Evolutionary conservation across 2,329 filamentous ascomycete genomes (phyloP), one percentile per base, ranked within the genome.

Genomic region (Trichoderma arundinaceum): DNA sequence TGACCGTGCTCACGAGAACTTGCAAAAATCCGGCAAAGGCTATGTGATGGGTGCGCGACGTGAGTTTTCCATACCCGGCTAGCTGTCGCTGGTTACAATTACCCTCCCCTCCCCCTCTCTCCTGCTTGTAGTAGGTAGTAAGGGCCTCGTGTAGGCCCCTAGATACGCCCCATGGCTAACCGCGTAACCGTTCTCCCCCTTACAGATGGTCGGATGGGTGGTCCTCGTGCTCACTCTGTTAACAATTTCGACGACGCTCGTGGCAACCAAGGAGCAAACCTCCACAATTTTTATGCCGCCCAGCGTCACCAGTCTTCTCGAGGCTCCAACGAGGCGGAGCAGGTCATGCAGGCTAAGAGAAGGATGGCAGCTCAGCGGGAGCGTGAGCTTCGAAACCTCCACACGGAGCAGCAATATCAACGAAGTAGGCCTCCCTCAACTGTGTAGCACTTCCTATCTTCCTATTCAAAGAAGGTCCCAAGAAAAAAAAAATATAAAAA

Each of bases 381-480:
- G 86, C 92, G 94, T 81, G 95, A 99, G 84, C 90, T 99, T 80
- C 92, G 95, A 81, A 99, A 98, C 83, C 97, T 98, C 83, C 95
- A 99, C 83, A 96, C 97, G 83, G 95, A 99, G 88, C 95, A 99
- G 88, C 95, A 99, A 88, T 98, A 96, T 83, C 96, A 98, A 86
- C 90, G 94, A 92, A 97, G 95, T 98, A 92, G 88, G 91, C 88
- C 88, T 80, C 86, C 88, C 87, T 87, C 86, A 86, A 84, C 86
- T 87, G 85, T 86, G 87, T 90, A 89, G 86, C 86, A 83, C 70
- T 75, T 74, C 73, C 76, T 79, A 74, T 74, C 70, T 63, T 63
- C 59, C 59, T 63, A 54, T 63, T 54, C 71, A 70, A 72, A 74
- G 69, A 69, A 73, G 71, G 69, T 73, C 71, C 74, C 72, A 53